Evolutionary conservation across 208 protist species (phyloP).

Genomic region (Leptomonas pyrrhocoris): DNA sequence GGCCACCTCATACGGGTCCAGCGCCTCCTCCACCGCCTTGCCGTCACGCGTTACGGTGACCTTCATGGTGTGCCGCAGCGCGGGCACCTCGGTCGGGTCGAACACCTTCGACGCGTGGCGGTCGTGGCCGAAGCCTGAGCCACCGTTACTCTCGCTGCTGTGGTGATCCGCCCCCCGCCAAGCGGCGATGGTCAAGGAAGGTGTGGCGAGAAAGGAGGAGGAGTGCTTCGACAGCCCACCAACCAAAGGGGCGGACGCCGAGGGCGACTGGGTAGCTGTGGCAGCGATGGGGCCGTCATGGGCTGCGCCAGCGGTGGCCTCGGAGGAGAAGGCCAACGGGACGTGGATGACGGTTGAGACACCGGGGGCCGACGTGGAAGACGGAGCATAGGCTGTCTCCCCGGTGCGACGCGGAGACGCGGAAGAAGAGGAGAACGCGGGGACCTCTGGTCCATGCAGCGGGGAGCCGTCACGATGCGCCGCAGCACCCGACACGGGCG

Average conservation of each 20-base stretch:
- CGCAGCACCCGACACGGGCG: neutral
- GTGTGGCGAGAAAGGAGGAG: constrained; percentile 2
- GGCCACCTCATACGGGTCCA: constrained; percentile 67
- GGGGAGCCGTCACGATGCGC: neutral
- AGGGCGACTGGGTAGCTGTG: neutral
- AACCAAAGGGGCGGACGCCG: neutral
- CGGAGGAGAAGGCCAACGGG: neutral
- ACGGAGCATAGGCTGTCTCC: neutral
- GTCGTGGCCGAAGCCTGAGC: neutral
- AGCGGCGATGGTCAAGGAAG: constrained; percentile 9
- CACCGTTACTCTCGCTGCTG: neutral
- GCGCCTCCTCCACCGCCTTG: constrained; percentile 45
- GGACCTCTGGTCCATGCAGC: neutral
- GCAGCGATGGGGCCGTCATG: constrained; percentile 2
- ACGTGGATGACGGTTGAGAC: neutral
- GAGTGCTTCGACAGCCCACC: constrained; percentile 11
- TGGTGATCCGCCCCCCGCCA: constrained; percentile 13
- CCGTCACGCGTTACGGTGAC: constrained; percentile 57
- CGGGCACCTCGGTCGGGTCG: constrained; percentile 31
- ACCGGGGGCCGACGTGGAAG: neutral
- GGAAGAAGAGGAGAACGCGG: neutral
- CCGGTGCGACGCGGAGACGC: neutral
- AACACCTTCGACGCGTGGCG: constrained; percentile 7
- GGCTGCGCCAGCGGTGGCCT: neutral
- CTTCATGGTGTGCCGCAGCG: constrained; percentile 34